A percentile compares a stretch with the other conserved stretches of the same genome.
These are phyloP conservation scores for Trifolium dubium DNA, from an alignment of 306 rosid species.

Conservation along the genomic window DNA sequence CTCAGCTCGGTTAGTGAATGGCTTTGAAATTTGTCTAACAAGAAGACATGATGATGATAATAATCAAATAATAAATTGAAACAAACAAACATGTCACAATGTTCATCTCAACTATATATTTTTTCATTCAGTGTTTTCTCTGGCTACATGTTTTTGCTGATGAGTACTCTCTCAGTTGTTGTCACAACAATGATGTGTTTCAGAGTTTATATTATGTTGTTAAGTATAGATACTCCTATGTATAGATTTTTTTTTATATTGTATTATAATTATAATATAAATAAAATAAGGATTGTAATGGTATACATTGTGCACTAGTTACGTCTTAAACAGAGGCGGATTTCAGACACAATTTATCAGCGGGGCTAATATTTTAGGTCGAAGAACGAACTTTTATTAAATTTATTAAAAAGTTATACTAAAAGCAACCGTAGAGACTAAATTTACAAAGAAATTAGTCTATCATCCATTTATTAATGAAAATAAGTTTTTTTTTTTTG, in stretches of 20 bases:
- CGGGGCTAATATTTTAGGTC: too few species aligned
- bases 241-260: background rate
- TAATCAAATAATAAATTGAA: slow-evolving; percentile 33
- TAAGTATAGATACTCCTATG: slow-evolving; percentile 37
- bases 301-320: too few species aligned
- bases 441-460: too few species aligned
- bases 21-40: slow-evolving; percentile 69
- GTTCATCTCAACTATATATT: slow-evolving; percentile 23
- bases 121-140: slow-evolving; percentile 42
- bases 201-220: slow-evolving; percentile 44
- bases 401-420: too few species aligned
- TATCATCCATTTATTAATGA: too few species aligned
- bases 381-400: too few species aligned
- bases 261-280: background rate
- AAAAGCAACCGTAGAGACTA: too few species aligned
- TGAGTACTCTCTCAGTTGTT: slow-evolving; percentile 54
- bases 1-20: slow-evolving; percentile 87
- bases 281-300: too few species aligned
- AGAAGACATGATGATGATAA: slow-evolving; percentile 45
- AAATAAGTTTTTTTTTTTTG: too few species aligned
- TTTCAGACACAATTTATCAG: too few species aligned
- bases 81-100: slow-evolving; percentile 2
- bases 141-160: slow-evolving; percentile 51
- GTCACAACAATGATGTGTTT: slow-evolving; percentile 29
- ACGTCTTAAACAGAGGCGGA: too few species aligned